phyloP scores from a whole-genome alignment of 116 monocot species.

The Posidonia oceanica region DNA sequence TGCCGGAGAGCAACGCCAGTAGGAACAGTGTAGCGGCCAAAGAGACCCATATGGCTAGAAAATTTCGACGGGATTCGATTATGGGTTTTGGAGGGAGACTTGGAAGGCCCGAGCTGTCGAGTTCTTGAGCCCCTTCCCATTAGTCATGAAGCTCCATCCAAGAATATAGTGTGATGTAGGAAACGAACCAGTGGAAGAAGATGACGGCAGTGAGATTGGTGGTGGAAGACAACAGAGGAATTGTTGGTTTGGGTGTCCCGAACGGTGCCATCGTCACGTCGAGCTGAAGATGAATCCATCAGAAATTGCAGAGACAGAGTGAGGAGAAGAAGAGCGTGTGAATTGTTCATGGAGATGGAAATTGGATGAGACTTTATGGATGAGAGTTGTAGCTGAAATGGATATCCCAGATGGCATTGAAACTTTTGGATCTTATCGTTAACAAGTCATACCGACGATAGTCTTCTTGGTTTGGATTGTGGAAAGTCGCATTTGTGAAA shows the following conservation, averaged over 20 bases:
- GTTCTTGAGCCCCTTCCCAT: conserved; percentile 22
- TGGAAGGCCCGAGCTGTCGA: conserved; percentile 32
- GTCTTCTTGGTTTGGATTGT: no score
- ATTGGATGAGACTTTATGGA: no score
- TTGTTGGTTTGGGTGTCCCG: conserved; percentile 17
- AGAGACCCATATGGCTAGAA: conserved; percentile 5
- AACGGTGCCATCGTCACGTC: conserved; percentile 41
- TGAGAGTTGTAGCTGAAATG: no score
- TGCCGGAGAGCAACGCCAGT: background rate
- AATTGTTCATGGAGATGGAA: no score
- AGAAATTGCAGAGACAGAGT: no score
- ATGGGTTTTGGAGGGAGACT: conserved; percentile 9
- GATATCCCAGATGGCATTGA: no score
- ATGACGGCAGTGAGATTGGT: conserved; percentile 43
- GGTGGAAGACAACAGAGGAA: conserved; percentile 32
- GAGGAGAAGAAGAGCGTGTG: no score
- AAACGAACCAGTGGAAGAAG: conserved; percentile 35
- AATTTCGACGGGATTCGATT: background rate
- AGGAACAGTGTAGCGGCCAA: background rate
- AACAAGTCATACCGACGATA: no score
- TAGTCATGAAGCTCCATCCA: conserved; percentile 61
- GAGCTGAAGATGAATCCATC: no score
- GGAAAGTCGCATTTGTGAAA: no score
- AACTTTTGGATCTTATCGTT: no score
- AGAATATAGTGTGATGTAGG: conserved; percentile 31